These are phyloP conservation scores for Pleurotus djamor DNA, from an alignment of 768 basidiomycete genomes.

Conservation along the genomic window DNA sequence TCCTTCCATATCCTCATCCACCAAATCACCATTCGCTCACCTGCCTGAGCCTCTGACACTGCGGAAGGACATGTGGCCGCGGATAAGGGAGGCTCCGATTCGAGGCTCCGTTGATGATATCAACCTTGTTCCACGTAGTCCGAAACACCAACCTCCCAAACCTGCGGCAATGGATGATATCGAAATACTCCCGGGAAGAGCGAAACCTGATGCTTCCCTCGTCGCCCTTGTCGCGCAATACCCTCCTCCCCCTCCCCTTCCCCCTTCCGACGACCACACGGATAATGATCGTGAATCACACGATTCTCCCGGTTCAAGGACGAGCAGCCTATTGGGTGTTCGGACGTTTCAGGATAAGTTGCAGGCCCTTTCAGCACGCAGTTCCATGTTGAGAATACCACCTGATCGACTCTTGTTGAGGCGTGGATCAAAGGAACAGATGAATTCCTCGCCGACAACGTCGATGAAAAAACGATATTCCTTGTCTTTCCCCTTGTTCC, in stretches of 20 bases:
- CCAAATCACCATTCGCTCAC: background rate
- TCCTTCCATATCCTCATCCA: background rate
- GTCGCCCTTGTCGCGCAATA: background rate
- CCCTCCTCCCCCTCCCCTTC: background rate
- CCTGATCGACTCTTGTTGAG: background rate
- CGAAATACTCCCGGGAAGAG: background rate
- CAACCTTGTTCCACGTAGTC: background rate
- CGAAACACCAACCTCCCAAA: background rate
- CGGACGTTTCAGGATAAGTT: background rate
- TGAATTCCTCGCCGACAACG: slow-evolving; percentile 29
- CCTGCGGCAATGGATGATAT: slow-evolving; percentile 1
- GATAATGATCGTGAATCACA: background rate
- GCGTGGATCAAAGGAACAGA: background rate
- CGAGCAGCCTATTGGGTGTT: background rate
- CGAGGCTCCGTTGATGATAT: background rate
- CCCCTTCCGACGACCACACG: background rate
- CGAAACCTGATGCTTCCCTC: background rate
- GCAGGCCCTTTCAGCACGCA: background rate
- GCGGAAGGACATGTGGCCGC: background rate
- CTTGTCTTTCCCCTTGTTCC: slow-evolving; percentile 39
- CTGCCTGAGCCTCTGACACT: background rate
- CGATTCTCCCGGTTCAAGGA: background rate
- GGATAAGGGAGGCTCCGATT: background rate
- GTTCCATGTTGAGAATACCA: background rate
- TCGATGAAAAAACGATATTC: slow-evolving; percentile 50